These are phyloP conservation scores for Polyporus tsugae DNA, from an alignment of 1,284 basidiomycete species.

Conservation along the genomic window DNA sequence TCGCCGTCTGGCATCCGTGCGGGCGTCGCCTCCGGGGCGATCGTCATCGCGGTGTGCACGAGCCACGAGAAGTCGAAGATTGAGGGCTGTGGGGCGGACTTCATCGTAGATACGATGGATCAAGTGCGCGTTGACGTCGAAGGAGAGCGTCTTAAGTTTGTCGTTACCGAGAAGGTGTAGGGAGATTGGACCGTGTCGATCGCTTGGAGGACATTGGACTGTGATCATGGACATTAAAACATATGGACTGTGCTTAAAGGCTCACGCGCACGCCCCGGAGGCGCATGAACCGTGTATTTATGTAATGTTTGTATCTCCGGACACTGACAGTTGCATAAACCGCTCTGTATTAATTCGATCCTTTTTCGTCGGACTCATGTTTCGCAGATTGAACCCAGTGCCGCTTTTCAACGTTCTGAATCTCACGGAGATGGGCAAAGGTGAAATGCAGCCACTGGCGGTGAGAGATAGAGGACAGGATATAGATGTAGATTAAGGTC, in stretches of 20 bases:
- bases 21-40: constrained; percentile 76
- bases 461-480: not conserved
- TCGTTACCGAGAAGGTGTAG: constrained; percentile 3
- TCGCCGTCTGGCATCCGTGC: constrained; percentile 79
- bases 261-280: not conserved
- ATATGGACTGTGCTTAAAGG: not conserved
- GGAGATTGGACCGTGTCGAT: not conserved
- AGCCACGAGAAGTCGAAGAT: constrained; percentile 65
- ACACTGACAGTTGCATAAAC: too few relatives aligned
- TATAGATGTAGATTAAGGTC: not conserved
- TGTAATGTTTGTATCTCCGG: not conserved
- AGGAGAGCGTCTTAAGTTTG: constrained; percentile 51
- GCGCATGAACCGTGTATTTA: not conserved
- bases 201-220: not conserved
- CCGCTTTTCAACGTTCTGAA: too few relatives aligned
- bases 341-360: not conserved
- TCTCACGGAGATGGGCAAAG: too few relatives aligned
- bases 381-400: too few relatives aligned
- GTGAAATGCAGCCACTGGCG: too few relatives aligned
- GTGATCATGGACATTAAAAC: not conserved
- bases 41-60: constrained; percentile 80
- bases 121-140: constrained; percentile 53
- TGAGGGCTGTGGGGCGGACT: constrained; percentile 73
- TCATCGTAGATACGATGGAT: constrained; percentile 68
- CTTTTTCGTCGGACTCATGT: not conserved